Base-by-base conservation (phyloP, 2,329 filamentous ascomycete species). In the Exserohilum rostratum region DNA sequence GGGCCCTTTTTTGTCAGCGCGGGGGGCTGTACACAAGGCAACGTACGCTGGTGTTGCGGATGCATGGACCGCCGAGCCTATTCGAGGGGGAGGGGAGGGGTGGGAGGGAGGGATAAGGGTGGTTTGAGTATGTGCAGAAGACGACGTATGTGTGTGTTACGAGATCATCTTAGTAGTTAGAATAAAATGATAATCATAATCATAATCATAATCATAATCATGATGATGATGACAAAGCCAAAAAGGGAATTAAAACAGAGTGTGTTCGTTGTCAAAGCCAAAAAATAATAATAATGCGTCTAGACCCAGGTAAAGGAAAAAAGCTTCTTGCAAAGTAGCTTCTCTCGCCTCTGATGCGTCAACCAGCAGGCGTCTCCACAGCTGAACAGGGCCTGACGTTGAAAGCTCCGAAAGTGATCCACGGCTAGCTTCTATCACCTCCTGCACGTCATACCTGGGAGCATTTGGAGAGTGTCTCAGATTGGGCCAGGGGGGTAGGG, bases 371-470 rank as follows among this genome's bases (percentile, higher is more conserved):
- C n/a, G 44, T 48, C 44, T 52, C 43, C 50, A 40, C 50, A 39
- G 12, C 35, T 33, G 18, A 27, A 18, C 46, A 45, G 40, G 46
- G 46, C 29, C 25, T 43, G 30, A 49, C 44, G 49, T 29, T 44
- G 22, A 48, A 53, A 47, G n/a, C 45, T 49, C 53, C 52, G 47
- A 55, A n/a, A 27, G 34, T 46, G 50, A 55, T 55, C 50, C 37
- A 39, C 43, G 22, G 31, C 35, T 54, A 55, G 50, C 46, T 53
- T 55, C 52, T 39, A 27, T 27, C 34, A 34, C 38, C 29, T 38
- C 17, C 54, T 61, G 58, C 58, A 59, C 56, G 56, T 61, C 56
- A 61, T 52, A 49, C n/a, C 35, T 37, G 44, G 46, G 46, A 45
- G 38, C 22, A 5, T 53, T 57, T 46, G 39, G 39, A 29, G 38